Conservation (phyloP, 2,329 filamentous ascomycete species). For the Sphaceloma murrayae region DNA sequence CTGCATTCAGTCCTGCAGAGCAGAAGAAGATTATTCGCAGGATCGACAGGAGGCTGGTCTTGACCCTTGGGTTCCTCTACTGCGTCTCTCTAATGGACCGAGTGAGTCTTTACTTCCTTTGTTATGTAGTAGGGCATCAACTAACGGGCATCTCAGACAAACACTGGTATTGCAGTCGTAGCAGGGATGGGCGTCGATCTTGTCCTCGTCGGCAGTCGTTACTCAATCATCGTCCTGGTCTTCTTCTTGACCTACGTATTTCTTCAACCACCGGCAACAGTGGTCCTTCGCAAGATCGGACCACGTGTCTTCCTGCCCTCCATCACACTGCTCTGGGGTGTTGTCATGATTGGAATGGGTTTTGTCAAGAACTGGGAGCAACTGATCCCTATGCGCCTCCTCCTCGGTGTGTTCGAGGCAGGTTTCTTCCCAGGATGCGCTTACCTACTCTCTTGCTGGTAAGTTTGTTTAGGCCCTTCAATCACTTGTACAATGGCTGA, state of each 20-base stretch:
- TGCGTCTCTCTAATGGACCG: conserved; percentile 70
- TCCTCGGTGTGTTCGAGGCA: conserved; percentile 52
- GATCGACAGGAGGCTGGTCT: conserved; percentile 48
- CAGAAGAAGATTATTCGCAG: conserved; percentile 57
- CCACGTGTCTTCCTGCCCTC: conserved; percentile 22
- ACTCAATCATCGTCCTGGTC: conserved; percentile 50
- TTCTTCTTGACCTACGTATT: conserved; percentile 64
- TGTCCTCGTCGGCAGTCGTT: conserved; percentile 25
- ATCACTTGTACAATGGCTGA: too few species aligned
- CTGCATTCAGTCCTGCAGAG: conserved; percentile 46
- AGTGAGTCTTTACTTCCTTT: too few species aligned
- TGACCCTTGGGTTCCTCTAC: conserved; percentile 49
- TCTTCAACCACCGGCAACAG: conserved; percentile 60
- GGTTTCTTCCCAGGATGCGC: conserved; percentile 32
- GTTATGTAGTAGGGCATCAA: too few species aligned
- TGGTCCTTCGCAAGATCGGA: conserved; percentile 56
- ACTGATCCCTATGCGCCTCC: conserved; percentile 45
- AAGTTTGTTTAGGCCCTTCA: too few species aligned
- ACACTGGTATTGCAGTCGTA: conserved; percentile 62
- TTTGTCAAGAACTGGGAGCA: conserved; percentile 45
- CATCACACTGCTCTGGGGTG: conserved; percentile 46
- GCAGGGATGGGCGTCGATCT: conserved; percentile 46
- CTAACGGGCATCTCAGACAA: conserved; percentile 48
- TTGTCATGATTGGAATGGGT: conserved; percentile 53
- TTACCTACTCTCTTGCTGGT: conserved; percentile 22